phyloP scores from a whole-genome alignment of 2,329 filamentous ascomycete genomes.

The Ciborinia camelliae region DNA sequence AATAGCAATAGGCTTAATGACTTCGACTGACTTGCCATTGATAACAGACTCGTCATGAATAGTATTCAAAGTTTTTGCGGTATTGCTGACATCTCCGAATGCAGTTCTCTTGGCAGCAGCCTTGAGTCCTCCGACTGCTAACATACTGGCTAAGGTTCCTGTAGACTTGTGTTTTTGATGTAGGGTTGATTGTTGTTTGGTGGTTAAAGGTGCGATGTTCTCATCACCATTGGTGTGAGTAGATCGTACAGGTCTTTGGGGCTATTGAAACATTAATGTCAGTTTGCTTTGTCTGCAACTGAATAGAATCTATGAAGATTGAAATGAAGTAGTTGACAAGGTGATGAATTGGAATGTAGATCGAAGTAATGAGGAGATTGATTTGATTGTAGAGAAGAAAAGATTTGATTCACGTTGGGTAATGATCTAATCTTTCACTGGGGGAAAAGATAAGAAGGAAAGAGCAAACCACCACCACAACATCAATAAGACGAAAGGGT shows the following conservation, averaged over 20 bases:
- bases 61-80: slow-evolving; percentile 39
- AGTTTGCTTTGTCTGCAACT: slow-evolving; percentile 22
- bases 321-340: slow-evolving; percentile 27
- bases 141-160: slow-evolving; percentile 52
- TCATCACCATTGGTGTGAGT: slow-evolving; percentile 65
- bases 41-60: slow-evolving; percentile 56
- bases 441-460: neutral
- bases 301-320: slow-evolving; percentile 19
- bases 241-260: slow-evolving; percentile 60
- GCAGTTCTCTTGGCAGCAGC: slow-evolving; percentile 70
- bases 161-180: slow-evolving; percentile 83
- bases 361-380: slow-evolving; percentile 17
- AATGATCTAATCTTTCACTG: neutral
- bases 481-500: neutral
- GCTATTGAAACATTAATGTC: slow-evolving; percentile 49
- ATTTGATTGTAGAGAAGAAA: no score
- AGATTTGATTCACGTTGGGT: slow-evolving; percentile 7
- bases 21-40: slow-evolving; percentile 42
- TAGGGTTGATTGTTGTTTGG: slow-evolving; percentile 52
- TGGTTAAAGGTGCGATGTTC: slow-evolving; percentile 53
- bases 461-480: neutral
- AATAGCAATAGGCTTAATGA: slow-evolving; percentile 32
- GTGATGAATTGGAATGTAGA: slow-evolving; percentile 25
- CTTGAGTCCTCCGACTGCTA: slow-evolving; percentile 56
- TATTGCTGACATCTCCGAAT: slow-evolving; percentile 81